Evolutionary conservation across 345 rosid genomes (phyloP).

Genomic region (Trapa bicornis): DNA sequence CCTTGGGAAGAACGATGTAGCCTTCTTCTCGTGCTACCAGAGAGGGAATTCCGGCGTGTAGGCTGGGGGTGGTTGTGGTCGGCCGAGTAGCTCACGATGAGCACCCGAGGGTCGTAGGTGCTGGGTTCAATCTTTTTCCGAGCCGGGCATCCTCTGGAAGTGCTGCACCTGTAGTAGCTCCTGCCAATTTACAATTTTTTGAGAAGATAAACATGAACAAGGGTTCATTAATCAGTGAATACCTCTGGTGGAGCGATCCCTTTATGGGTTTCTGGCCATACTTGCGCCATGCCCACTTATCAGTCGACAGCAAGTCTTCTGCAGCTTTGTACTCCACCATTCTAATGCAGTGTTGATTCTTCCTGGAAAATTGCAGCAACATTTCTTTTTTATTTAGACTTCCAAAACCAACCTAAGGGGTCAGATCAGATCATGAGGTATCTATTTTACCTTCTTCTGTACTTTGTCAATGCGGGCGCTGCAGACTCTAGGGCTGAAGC

Average conservation of each 20-base stretch:
- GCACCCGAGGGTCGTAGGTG: background rate
- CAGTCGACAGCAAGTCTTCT: background rate
- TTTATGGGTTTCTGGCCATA: conserved; percentile 3
- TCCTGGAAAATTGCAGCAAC: too few relatives aligned
- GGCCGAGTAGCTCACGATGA: background rate
- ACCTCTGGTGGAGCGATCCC: conserved; percentile 1
- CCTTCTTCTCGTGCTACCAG: background rate
- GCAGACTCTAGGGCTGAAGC: too few relatives aligned
- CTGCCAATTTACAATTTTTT: background rate
- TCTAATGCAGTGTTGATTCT: too few relatives aligned
- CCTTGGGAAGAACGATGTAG: too few relatives aligned
- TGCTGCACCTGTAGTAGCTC: background rate
- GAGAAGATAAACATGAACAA: background rate
- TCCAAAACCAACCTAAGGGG: too few relatives aligned
- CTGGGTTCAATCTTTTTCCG: background rate
- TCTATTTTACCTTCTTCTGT: too few relatives aligned
- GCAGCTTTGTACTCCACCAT: too few relatives aligned
- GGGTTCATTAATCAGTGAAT: background rate
- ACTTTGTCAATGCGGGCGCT: too few relatives aligned
- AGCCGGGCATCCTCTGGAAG: background rate
- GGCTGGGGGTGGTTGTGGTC: conserved; percentile 1
- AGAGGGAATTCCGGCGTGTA: background rate
- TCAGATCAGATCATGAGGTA: too few relatives aligned
- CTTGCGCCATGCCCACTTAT: background rate
- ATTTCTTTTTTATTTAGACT: too few relatives aligned